phyloP scores from a whole-genome alignment of 306 rosid species.

The Medicago truncatula region MtrunA17r5.0-ANR NC_053048.1:52338001-52338500 shows the following conservation, averaged over 20 bases:
- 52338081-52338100: slow-evolving; percentile 65
- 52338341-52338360: slow-evolving; percentile 72
- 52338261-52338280: slow-evolving; percentile 69
- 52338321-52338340: slow-evolving; percentile 91
- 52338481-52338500: slow-evolving; percentile 91
- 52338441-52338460: slow-evolving; percentile 82
- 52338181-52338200: slow-evolving; percentile 94
- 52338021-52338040: slow-evolving; percentile 59
- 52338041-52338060: slow-evolving; percentile 48
- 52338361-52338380: slow-evolving; percentile 62
- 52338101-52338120: slow-evolving; percentile 92
- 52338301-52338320: slow-evolving; percentile 78
- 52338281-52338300: slow-evolving; percentile 70
- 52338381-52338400: slow-evolving; percentile 60
- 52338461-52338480: slow-evolving; percentile 90
- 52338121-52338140: slow-evolving; percentile 90
- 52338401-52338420: slow-evolving; percentile 56
- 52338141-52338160: slow-evolving; percentile 78
- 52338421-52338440: slow-evolving; percentile 78
- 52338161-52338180: slow-evolving; percentile 95
- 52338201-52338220: slow-evolving; percentile 81
- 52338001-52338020: slow-evolving; percentile 79
- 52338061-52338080: slow-evolving; percentile 51
- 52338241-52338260: slow-evolving; percentile 73
- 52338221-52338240: slow-evolving; percentile 77